Evolutionary conservation across 139 green algal genomes (phyloP), one percentile per base, ranked within the genome.

Genomic region (Micractinium conductrix): DNA sequence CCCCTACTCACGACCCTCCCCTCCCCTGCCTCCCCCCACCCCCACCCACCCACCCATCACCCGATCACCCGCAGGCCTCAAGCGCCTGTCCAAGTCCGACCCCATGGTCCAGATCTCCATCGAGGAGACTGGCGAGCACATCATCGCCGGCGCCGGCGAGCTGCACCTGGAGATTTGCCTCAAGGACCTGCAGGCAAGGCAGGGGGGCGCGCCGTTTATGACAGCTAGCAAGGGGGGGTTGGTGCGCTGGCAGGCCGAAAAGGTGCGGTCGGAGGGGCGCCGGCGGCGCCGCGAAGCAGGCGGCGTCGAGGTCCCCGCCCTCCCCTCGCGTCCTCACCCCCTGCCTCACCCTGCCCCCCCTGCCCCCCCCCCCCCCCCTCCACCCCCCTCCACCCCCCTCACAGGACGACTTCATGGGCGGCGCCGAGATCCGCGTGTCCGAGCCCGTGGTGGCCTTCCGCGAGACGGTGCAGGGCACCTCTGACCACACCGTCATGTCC

Each of bases 341-440:
- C 48, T 58, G 48, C 48, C 48, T 58, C 48, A 24, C 48, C 48
- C 48, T 16, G 48, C 12, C 48, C 48, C 16, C 62, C 62, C 30
- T 38, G 62, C 62, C 30, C 62, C 4, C 19, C 62, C 62, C 24
- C 60, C 7, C 5, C n/a, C 30, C 45, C 9, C 72, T 45, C 42
- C 45, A 2, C 6, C 75, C 7, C 53, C 53, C 6, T 4, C 9
- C 4, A n/a, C 9, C 26, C 40, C 4, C 24, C 86, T 89, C 96
- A 80, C 96, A 98, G 92, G 95, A 99, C n/a, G 97, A 99, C 91
- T 99, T 98, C 95, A 99, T 99, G 97, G 97, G 97, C 60, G 97
- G 97, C 79, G 97, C 97, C 62, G 93, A 98, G 89, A 98, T 98
- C 88, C 90, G 94, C 78, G 94, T 99, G 55, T 99, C 96, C 19